phyloP scores from a whole-genome alignment of 106 monocot species.

The Apostasia ramifera region DNA sequence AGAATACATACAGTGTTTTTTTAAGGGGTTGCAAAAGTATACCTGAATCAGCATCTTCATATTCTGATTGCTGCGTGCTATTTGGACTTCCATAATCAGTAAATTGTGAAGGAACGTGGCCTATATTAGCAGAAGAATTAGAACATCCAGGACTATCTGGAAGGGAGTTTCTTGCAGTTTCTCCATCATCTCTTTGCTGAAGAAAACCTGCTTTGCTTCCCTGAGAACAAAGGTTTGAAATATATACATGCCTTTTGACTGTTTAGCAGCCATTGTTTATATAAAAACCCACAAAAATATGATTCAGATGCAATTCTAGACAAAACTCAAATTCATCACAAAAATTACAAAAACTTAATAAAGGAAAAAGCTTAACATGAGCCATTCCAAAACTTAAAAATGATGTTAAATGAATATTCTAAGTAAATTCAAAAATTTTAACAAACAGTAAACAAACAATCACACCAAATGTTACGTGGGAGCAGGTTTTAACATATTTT shows the following conservation, averaged over 20 bases:
- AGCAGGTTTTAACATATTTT: too few relatives aligned
- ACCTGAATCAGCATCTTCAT: slow-evolving; percentile 85
- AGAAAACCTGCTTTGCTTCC: slow-evolving; percentile 53
- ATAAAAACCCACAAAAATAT: too few relatives aligned
- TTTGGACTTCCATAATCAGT: slow-evolving; percentile 45
- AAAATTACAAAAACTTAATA: too few relatives aligned
- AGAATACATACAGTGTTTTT: slow-evolving; percentile 11
- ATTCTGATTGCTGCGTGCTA: slow-evolving; percentile 53
- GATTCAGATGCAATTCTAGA: too few relatives aligned
- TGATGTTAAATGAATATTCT: too few relatives aligned
- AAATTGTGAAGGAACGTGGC: slow-evolving; percentile 46
- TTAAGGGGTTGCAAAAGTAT: slow-evolving; percentile 5
- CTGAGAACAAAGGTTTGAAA: slow-evolving; percentile 17
- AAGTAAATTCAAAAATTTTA: too few relatives aligned
- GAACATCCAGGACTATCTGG: slow-evolving; percentile 49
- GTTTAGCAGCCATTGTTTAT: not conserved
- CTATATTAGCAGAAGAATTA: slow-evolving; percentile 51
- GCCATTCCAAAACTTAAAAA: too few relatives aligned
- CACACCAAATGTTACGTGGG: too few relatives aligned
- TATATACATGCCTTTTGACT: not conserved
- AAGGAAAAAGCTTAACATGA: too few relatives aligned
- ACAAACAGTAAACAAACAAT: too few relatives aligned
- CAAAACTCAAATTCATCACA: too few relatives aligned
- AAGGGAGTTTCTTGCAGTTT: slow-evolving; percentile 18
- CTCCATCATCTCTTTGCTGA: slow-evolving; percentile 56